Evolutionary conservation across 1,139 yeast species (phyloP), one percentile per base, ranked within the genome.

Genomic region (Yamadazyma blattariae): DNA sequence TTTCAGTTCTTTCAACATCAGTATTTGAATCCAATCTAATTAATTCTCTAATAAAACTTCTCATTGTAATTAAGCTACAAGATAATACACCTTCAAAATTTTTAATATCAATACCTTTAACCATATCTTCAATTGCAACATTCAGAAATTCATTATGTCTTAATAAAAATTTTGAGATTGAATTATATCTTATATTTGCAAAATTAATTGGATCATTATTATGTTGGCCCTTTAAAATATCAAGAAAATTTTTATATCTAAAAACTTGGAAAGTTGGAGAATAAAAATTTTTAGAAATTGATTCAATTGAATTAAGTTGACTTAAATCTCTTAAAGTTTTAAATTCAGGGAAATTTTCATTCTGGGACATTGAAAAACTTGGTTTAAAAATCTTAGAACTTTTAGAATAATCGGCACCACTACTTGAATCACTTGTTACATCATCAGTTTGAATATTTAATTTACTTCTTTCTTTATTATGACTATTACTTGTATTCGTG

Each of bases 131-230:
- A 20, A 35, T 30, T n/a, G 34, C 30, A 7, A 37, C 31, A 13
- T 30, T 35, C 3, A 41, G 32, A 28, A 37, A 41, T n/a, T 40
- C 39, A 28, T 52, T 47, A 34, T 59, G 63, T 25, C 63, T 47
- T 3, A 49, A 42, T 13, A 67, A 50, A 32, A 68, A 67, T 38
- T 66, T 67, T 8, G 54, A 45, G 18, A 69, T 50, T 4, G 71
- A 65, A 34, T 64, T 67, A 33, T 57, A 56, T 20, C 76, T 46
- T n/a, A 65, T 57, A 25, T 49, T 57, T 13, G 72, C 69, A 50
- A 68, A 68, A 40, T 59, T 66, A n/a, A 67, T 53, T 0, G 74
- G 67, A 44, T 69, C 75, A 32, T 56, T 56, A 15, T 48, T 45
- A 35, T 62, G 72, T 36, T 62, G 64, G 10, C 56, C 65, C 17